These are phyloP conservation scores for Cyclotella cryptica DNA, from an alignment of 108 stramenopile species.

Conservation along the genomic window DNA sequence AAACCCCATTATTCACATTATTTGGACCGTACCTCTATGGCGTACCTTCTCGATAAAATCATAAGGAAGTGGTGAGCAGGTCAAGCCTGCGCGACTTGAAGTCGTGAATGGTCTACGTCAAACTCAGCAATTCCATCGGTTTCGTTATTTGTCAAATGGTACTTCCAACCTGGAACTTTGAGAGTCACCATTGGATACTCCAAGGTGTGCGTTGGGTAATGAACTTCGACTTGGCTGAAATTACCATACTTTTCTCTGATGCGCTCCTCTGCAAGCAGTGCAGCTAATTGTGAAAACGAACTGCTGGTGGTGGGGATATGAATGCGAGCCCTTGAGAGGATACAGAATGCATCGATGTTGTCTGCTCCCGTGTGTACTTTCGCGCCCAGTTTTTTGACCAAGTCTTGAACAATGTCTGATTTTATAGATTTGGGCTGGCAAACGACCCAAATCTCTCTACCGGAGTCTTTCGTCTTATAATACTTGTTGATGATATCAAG, in stretches of 20 bases:
- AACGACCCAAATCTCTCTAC: conserved; percentile 7
- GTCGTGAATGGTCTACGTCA: conserved; percentile 9
- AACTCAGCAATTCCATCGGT: conserved; percentile 3
- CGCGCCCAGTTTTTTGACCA: conserved; percentile 13
- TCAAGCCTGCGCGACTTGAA: background rate
- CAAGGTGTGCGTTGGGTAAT: conserved; percentile 17
- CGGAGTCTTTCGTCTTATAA: background rate
- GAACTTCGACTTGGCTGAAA: conserved; percentile 3
- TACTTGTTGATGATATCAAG: conserved; percentile 24
- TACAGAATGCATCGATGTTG: conserved; percentile 21
- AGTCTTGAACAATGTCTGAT: conserved; percentile 10
- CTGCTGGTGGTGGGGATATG: conserved; percentile 18
- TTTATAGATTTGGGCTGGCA: conserved; percentile 26
- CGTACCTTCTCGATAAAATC: background rate
- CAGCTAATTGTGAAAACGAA: conserved; percentile 17
- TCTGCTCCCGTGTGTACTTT: conserved; percentile 21
- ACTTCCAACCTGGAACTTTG: conserved; percentile 17
- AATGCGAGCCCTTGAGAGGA: conserved; percentile 9
- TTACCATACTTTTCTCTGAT: background rate
- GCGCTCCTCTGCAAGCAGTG: conserved; percentile 5
- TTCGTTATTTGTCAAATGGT: conserved; percentile 12
- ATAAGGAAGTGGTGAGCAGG: background rate
- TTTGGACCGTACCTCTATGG: no score
- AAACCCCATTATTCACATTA: no score
- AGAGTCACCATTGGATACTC: conserved; percentile 12